Evolutionary conservation across 306 rosid species (phyloP).

Genomic region (Malus domestica): ASM211411v1 NC_041801.1:15950001-15950500

Average conservation of each 20-base stretch:
- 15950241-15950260: neutral
- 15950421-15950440: neutral
- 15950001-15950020: slow-evolving; percentile 82
- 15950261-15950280: neutral
- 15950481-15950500: neutral
- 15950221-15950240: neutral
- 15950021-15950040: slow-evolving; percentile 85
- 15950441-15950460: neutral
- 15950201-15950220: neutral
- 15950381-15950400: neutral
- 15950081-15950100: slow-evolving; percentile 89
- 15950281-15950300: neutral
- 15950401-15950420: neutral
- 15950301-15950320: neutral
- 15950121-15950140: slow-evolving; percentile 88
- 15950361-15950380: neutral
- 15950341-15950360: neutral
- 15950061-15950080: slow-evolving; percentile 84
- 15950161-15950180: slow-evolving; percentile 20
- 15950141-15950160: slow-evolving; percentile 83
- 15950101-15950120: slow-evolving; percentile 91
- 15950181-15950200: neutral
- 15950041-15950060: slow-evolving; percentile 74
- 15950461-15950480: neutral
- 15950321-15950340: neutral